Evolutionary conservation across 108 stramenopile species (phyloP), one percentile per base, ranked within the genome.

Genomic region (Fragilariopsis cylindrus): DNA sequence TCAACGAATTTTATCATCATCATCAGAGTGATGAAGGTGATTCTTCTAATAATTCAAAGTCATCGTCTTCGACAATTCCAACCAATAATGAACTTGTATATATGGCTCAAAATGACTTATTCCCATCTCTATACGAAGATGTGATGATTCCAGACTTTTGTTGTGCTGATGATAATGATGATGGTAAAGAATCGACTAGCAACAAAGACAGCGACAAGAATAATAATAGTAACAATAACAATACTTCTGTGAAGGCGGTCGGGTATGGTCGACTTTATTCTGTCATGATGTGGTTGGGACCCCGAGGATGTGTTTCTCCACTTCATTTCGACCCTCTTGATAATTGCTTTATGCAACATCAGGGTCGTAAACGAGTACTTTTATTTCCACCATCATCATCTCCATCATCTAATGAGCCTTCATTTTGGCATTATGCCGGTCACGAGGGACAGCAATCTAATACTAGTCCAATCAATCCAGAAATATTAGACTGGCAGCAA

Each of bases 241-340:
- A 0, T 39, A 42, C 19, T 19, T 48, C 53, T 2, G 48, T 63
- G 4, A 69, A 75, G 49, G 30, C 69, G 47, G 48, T 91, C 40
- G 93, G 90, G 62, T 77, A 88, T 53, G 89, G 88, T 5, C 79
- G 81, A 48, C 60, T 88, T 21, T 94, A 94, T 64, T 81, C 78
- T 49, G 79, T 74, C 41, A 91, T 91, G 90, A 18, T 87, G 56
- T 91, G 93, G 93, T 70, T 94, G 73, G 93, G 93, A 30, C 93
- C 93, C 19, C 63, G 80, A 3, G 72, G 82, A 11, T 85, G 84
- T 42, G 69, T 87, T 3, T 91, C 90, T 48, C 93, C 93, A 1
- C 69, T 94, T 49, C 93, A 94, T 70, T 87, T 72, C 65, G 93
- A 94, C 83, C 90, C 93, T 42, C 77, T 94, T n/a, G 87, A 91